Base-by-base conservation (phyloP, 2,329 filamentous ascomycete genomes). In the Colletotrichum sojae region DNA sequence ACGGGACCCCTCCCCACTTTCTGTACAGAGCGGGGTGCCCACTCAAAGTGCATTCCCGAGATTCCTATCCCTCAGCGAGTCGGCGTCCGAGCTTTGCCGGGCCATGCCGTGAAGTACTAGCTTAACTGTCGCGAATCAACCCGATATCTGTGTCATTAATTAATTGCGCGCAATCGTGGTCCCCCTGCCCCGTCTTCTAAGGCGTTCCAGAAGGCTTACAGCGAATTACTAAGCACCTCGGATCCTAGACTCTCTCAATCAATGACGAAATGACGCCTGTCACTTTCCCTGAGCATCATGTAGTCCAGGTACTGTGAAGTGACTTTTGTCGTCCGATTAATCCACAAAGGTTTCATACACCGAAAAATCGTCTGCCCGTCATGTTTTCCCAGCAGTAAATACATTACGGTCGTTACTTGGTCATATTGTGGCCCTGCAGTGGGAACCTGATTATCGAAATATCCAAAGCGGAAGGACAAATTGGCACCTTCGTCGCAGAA, bases 1-100 rank as follows among this genome's bases (percentile, higher is more conserved):
- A 46, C 20, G 53, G 22, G 22, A 2, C 36, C 39, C 40, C 48
- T 31, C 65, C 66, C 66, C 66, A 69, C 66, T 69, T 69, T 55
- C 66, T 65, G 55, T 53, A 68, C 59, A 49, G 49, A 39, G 45
- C 45, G 25, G 45, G 43, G 8, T 18, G 49, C 31, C 48, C 43
- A 59, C 65, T 43, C 20, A 25, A 25, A 25, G 22, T 20, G 31
- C 20, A 45, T 9, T 43, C 36, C 36, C 13, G 49, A 15, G 18
- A 12, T 43, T 25, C 6, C 31, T 22, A 18, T 43, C 36, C 6
- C n/a, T 27, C 10, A 52, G 39, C 39, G 16, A 31, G n/a, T 54
- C 54, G 18, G 39, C 31, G 13, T 16, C 22, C 48, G 12, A 31
- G 18, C 20, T 60, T 39, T 13, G 31, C 40, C 25, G 13, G 46